phyloP scores from a whole-genome alignment of 2,329 filamentous ascomycete species.

The Talaromyces albobiverticillius region DNA sequence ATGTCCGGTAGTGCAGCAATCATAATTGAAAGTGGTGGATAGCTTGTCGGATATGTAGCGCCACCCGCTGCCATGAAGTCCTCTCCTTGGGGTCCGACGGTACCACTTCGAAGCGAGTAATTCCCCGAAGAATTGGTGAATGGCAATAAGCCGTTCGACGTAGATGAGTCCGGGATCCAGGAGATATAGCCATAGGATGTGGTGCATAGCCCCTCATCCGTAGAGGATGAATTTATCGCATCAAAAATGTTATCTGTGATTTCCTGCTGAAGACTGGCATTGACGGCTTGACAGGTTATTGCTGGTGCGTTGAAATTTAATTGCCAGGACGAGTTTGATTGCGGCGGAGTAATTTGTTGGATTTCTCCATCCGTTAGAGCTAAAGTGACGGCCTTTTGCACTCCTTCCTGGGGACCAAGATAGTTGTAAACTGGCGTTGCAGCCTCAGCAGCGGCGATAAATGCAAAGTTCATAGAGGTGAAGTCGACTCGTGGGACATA shows the following conservation, averaged over 20 bases:
- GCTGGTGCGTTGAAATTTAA: not conserved
- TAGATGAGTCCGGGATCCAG: not conserved
- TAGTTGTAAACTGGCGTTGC: not conserved
- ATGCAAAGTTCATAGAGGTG: slow-evolving; percentile 5
- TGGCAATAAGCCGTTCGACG: not conserved
- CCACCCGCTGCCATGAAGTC: not conserved
- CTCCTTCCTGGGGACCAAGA: not conserved
- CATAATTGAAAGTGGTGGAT: not conserved
- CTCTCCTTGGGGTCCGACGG: not conserved
- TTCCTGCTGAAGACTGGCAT: not conserved
- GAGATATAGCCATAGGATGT: not conserved
- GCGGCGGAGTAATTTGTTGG: not conserved
- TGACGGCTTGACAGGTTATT: not conserved
- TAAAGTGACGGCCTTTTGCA: not conserved
- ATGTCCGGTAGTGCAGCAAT: not conserved
- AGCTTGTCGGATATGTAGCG: not conserved
- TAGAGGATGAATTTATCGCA: not conserved
- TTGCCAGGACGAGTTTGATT: not conserved
- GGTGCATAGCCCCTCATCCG: not conserved
- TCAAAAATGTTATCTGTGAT: not conserved
- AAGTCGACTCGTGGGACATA: slow-evolving; percentile 4
- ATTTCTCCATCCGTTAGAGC: not conserved
- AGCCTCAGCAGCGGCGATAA: not conserved
- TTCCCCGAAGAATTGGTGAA: not conserved
- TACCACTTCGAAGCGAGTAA: not conserved